These are phyloP conservation scores for Tuber brumale DNA, from an alignment of 495 filamentous ascomycete genomes.

Conservation along the genomic window DNA sequence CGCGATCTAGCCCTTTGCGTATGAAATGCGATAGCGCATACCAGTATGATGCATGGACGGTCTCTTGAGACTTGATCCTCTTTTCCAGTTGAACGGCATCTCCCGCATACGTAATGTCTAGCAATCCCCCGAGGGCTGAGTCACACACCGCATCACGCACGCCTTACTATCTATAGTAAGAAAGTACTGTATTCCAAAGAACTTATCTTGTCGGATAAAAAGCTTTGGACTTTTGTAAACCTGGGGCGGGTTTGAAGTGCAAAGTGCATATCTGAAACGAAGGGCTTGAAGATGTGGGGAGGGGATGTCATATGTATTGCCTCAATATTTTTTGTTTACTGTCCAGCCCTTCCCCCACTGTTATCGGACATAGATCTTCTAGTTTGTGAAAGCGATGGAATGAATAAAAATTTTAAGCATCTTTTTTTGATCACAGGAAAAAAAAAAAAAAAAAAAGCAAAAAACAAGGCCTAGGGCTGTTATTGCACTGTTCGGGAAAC, in stretches of 20 bases:
- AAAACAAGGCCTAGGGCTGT: neutral
- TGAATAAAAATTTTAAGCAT: neutral
- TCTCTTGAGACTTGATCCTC: neutral
- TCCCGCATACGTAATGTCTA: neutral
- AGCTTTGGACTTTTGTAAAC: neutral
- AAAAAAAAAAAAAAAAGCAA: slow-evolving; percentile 2
- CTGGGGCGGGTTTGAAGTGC: neutral
- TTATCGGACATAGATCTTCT: neutral
- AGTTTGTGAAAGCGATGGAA: neutral
- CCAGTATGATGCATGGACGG: neutral
- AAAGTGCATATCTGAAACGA: slow-evolving; percentile 5
- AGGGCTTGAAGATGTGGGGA: neutral
- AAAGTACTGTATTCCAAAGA: neutral
- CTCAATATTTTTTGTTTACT: neutral
- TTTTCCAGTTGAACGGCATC: neutral
- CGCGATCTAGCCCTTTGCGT: neutral
- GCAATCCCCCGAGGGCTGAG: neutral
- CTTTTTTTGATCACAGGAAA: neutral
- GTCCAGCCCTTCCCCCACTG: neutral
- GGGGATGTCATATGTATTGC: neutral
- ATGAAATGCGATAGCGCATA: neutral
- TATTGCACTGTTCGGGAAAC: neutral
- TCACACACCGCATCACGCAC: neutral
- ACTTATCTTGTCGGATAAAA: neutral
- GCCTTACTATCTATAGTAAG: neutral